These are phyloP conservation scores for Mitragyna speciosa DNA, from an alignment of 257 asterid genomes.

Conservation along the genomic window DNA sequence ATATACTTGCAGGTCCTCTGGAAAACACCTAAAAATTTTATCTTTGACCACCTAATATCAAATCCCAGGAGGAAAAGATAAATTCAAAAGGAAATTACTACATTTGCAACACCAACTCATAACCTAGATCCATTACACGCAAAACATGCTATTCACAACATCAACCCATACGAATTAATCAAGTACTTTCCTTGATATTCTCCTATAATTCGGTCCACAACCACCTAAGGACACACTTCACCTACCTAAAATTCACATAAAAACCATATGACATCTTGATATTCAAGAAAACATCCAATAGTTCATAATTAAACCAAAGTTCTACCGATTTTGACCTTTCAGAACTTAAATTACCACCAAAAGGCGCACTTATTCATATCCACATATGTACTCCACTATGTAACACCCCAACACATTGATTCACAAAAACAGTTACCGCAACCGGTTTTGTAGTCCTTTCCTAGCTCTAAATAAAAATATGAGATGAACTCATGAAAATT, in stretches of 20 bases:
- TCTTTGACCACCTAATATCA: neutral
- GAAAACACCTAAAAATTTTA: neutral
- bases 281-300: neutral
- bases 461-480: neutral
- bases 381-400: neutral
- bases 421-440: neutral
- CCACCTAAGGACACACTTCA: neutral
- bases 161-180: neutral
- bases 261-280: neutral
- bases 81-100: neutral
- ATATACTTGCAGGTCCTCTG: neutral
- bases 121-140: neutral
- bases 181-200: neutral
- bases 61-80: neutral
- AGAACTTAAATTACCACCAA: neutral
- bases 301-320: neutral
- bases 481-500: neutral
- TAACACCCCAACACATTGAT: neutral
- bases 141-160: neutral
- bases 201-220: neutral
- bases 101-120: neutral
- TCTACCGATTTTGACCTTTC: neutral
- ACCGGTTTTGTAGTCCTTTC: neutral
- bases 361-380: neutral
- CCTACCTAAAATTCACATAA: neutral